Evolutionary conservation across 768 basidiomycete species (phyloP).

Genomic region (Baorangia bicolor): DNA sequence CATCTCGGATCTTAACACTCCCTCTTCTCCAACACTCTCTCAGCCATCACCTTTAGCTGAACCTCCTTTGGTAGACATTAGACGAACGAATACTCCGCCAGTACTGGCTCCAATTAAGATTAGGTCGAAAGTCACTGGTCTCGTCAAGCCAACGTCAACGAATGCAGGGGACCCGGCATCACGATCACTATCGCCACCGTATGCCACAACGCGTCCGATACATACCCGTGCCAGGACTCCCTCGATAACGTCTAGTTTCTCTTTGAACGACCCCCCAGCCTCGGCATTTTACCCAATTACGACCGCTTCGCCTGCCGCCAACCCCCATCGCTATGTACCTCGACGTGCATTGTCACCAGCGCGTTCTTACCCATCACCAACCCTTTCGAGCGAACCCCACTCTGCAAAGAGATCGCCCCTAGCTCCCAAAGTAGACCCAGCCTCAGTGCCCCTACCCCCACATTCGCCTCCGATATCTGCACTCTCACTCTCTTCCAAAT

Average conservation of each 20-base stretch:
- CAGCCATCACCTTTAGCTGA: slow-evolving; percentile 18
- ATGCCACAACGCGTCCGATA: slow-evolving; percentile 31
- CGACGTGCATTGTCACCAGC: slow-evolving; percentile 36
- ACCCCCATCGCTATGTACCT: slow-evolving; percentile 52
- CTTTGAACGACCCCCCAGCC: slow-evolving; percentile 27
- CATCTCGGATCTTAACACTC: slow-evolving; percentile 19
- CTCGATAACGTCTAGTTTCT: slow-evolving; percentile 30
- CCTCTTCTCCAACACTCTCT: slow-evolving; percentile 14
- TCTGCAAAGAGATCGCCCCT: slow-evolving; percentile 14
- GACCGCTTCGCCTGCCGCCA: slow-evolving; percentile 51
- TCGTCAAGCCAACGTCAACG: slow-evolving; percentile 37
- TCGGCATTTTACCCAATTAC: slow-evolving; percentile 55
- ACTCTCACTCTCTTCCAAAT: slow-evolving; percentile 76
- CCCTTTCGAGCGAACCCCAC: slow-evolving; percentile 25
- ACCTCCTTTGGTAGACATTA: slow-evolving; percentile 4
- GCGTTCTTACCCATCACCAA: slow-evolving; percentile 31
- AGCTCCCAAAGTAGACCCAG: slow-evolving; percentile 49
- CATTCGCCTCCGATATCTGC: slow-evolving; percentile 72
- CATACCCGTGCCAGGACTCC: slow-evolving; percentile 28
- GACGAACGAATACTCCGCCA: slow-evolving; percentile 18
- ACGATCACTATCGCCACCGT: slow-evolving; percentile 36
- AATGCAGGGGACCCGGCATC: slow-evolving; percentile 35
- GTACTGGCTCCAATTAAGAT: slow-evolving; percentile 39
- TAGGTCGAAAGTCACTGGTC: slow-evolving; percentile 59
- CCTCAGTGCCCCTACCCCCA: slow-evolving; percentile 59